Conservation (phyloP, 805 yeast species). For the Komagataella ulmi region DNA sequence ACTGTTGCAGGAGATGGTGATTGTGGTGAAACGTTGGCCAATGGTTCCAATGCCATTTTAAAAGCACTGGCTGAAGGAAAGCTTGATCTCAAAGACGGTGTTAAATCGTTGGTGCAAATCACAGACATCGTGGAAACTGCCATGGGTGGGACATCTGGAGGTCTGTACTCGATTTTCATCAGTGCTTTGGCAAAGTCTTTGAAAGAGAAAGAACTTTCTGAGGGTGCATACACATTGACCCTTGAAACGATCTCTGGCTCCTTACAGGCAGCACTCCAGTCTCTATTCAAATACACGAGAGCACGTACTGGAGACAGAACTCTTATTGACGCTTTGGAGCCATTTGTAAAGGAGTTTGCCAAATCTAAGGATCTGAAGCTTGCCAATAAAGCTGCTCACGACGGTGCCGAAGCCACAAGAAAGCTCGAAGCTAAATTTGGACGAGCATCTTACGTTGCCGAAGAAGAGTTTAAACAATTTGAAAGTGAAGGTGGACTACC, state of each 20-base stretch:
- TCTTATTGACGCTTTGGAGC: conserved; percentile 77
- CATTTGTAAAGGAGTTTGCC: conserved; percentile 58
- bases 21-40: conserved; percentile 83
- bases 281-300: conserved; percentile 73
- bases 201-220: conserved; percentile 25
- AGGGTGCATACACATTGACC: conserved; percentile 16
- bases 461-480: conserved; percentile 36
- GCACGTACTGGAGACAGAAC: conserved; percentile 88
- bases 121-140: conserved; percentile 71
- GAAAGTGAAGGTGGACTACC: conserved; percentile 63
- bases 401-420: conserved; percentile 70
- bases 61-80: conserved; percentile 29
- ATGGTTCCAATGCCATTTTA: conserved; percentile 67
- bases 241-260: conserved; percentile 30
- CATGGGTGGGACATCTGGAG: conserved; percentile 99
- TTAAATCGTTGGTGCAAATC: conserved; percentile 48
- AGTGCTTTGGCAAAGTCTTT: conserved; percentile 55
- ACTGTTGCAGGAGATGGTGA: conserved; percentile 94
- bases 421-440: conserved; percentile 78
- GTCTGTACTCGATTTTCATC: conserved; percentile 74
- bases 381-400: conserved; percentile 58
- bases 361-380: conserved; percentile 34
- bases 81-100: conserved; percentile 32
- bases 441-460: conserved; percentile 79
- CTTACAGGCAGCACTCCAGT: conserved; percentile 45